A percentile compares a stretch with the other conserved stretches of the same genome.
Conservation (phyloP, 2,329 filamentous ascomycete species). For the Colletotrichum tropicale region DNA sequence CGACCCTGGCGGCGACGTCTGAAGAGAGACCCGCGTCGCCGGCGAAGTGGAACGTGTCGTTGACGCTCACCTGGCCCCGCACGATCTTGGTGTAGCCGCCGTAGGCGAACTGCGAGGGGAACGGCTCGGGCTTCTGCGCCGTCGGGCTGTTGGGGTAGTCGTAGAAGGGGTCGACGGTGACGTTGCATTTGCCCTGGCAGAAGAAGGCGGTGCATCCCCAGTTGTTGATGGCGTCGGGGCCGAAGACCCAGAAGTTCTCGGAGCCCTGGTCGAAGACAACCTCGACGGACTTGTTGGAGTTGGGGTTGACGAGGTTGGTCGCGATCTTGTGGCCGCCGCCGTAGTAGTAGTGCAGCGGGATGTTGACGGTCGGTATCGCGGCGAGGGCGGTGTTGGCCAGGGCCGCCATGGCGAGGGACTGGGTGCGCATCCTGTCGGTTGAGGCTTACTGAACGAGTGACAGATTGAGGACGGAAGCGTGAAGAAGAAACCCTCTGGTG, state of each 20-base stretch:
- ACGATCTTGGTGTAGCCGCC: conserved; percentile 12
- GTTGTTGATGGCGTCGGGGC: conserved; percentile 9
- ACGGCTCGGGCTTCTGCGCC: neutral
- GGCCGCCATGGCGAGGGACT: neutral
- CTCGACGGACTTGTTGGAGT: neutral
- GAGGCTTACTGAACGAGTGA: neutral
- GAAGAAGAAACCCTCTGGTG: neutral
- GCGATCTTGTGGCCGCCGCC: conserved; percentile 15
- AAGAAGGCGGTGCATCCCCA: conserved; percentile 10
- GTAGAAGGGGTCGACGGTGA: conserved; percentile 9
- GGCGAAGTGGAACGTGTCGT: conserved; percentile 5
- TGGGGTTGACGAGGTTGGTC: conserved; percentile 3
- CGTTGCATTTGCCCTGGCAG: conserved; percentile 14
- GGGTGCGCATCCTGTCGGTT: neutral
- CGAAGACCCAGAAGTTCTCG: conserved; percentile 17
- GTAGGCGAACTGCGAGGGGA: neutral
- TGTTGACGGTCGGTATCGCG: neutral
- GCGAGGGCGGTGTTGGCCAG: neutral
- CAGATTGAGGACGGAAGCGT: neutral
- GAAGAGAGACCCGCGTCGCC: neutral
- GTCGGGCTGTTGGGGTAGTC: conserved; percentile 7
- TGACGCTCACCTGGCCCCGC: neutral
- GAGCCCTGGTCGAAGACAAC: conserved; percentile 15
- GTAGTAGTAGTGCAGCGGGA: conserved; percentile 16
- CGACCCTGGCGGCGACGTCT: neutral